Evolutionary conservation across 2,329 filamentous ascomycete genomes (phyloP), one percentile per base, ranked within the genome.

Genomic region (Beauveria brongniartii): DNA sequence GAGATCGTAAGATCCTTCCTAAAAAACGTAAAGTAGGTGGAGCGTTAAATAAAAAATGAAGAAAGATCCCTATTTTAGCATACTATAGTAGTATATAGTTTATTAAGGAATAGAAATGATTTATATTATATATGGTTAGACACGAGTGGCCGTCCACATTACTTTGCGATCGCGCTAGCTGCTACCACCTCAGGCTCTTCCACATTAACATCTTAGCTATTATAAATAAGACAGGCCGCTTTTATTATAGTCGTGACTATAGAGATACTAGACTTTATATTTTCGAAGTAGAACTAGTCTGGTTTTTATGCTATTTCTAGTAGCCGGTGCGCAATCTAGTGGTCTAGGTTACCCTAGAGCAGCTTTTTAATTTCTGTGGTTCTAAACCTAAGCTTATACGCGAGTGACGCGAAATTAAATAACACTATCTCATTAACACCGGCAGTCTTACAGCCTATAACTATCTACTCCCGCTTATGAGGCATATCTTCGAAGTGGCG

Each of bases 401-500:
- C 59, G 18, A 64, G 26, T 20, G 8, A 46, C 5, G 59, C 56
- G 43, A 63, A 61, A 28, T 52, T 24, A 59, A 59, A 63, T 10
- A 64, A 18, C 9, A 61, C 41, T 16, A 40, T 55, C 55, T 64
- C 48, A 43, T 64, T 52, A 18, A 28, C 28, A 0, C 28, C 28
- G 7, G 58, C 55, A 26, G 52, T 16, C 16, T 43, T 34, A 24
- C 5, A 52, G 22, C 43, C 34, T 3, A 50, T 14, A 20, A 48
- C 58, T 28, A 51, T 46, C 0, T 61, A 54, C 28, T 61, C 61
- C 30, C 55, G n/a, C 51, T 56, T 43, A 4, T 3, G 28, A 16
- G 55, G 43, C 28, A 54, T 60, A n/a, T n/a, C n/a, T n/a, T 47
- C 52, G 63, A 37, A 64, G 47, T 64, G 55, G 7, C 56, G 59